These are phyloP conservation scores for Moricandia arvensis DNA, from an alignment of 345 rosid species.

Conservation along the genomic window DNA sequence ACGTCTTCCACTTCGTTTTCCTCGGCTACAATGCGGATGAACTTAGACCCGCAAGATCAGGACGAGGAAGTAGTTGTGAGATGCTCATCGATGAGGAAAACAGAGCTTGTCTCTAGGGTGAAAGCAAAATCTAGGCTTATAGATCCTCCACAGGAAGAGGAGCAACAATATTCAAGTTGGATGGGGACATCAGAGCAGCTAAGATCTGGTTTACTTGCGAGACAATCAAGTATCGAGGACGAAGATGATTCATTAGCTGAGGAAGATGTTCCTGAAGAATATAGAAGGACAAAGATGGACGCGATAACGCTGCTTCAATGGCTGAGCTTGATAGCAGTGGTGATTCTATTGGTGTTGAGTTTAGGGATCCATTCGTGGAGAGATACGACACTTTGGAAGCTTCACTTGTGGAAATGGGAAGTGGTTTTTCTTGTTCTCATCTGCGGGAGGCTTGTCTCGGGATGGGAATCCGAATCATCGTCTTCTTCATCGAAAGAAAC, in stretches of 20 bases:
- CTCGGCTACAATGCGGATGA: conserved; percentile 31
- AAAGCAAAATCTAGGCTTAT: conserved; percentile 73
- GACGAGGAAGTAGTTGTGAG: conserved; percentile 39
- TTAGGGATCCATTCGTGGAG: conserved; percentile 41
- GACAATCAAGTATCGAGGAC: conserved; percentile 46
- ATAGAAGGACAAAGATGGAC: conserved; percentile 37
- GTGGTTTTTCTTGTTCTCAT: conserved; percentile 69
- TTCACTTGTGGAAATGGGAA: conserved; percentile 86
- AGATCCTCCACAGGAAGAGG: conserved; percentile 58
- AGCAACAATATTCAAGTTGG: conserved; percentile 39
- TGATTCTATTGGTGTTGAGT: conserved; percentile 45
- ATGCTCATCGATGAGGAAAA: conserved; percentile 48
- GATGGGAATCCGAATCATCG: conserved; percentile 67
- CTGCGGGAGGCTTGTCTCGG: conserved; percentile 79
- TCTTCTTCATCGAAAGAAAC: conserved; percentile 76
- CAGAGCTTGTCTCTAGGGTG: conserved; percentile 41
- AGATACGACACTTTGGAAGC: conserved; percentile 43
- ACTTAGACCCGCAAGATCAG: conserved; percentile 28
- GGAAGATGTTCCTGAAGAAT: conserved; percentile 79
- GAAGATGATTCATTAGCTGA: conserved; percentile 63
- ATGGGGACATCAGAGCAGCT: conserved; percentile 51
- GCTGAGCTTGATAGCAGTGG: conserved; percentile 55
- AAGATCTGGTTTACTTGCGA: conserved; percentile 50
- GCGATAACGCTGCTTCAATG: conserved; percentile 60
- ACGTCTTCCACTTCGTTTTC: conserved; percentile 27